Evolutionary conservation across 495 filamentous ascomycete genomes (phyloP).

Genomic region (Penicillium taxi): DNA sequence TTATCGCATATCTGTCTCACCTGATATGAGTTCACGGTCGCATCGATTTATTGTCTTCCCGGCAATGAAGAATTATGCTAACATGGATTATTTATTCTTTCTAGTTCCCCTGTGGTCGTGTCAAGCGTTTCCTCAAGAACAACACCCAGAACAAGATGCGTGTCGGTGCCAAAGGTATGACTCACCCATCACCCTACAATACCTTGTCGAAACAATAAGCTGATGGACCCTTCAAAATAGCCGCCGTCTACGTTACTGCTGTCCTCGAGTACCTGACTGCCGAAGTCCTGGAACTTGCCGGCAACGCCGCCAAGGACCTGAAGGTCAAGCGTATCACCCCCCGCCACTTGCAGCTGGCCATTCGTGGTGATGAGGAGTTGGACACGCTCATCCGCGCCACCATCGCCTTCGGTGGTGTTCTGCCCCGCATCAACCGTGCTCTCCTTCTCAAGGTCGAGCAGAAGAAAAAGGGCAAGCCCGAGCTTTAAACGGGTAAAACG

Average conservation of each 20-base stretch:
- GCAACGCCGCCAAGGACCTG: conserved; percentile 97
- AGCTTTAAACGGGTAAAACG: conserved; percentile 26
- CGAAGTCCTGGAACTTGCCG: conserved; percentile 95
- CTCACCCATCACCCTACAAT: no score
- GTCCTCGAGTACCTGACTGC: conserved; percentile 97
- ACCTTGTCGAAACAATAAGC: no score
- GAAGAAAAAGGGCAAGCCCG: conserved; percentile 89
- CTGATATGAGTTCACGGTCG: not conserved
- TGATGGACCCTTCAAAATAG: no score
- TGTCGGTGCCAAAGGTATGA: conserved; percentile 83
- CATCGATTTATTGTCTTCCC: no score
- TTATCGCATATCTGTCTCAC: conserved; percentile 12
- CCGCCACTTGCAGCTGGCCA: conserved; percentile 94
- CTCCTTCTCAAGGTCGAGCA: conserved; percentile 97
- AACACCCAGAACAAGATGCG: conserved; percentile 99
- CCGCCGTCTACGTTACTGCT: conserved; percentile 95
- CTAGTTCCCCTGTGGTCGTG: conserved; percentile 98
- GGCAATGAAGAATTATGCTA: no score
- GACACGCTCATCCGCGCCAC: conserved; percentile 96
- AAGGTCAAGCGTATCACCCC: conserved; percentile 99
- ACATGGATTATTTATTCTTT: conserved; percentile 3
- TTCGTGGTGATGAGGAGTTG: conserved; percentile 96
- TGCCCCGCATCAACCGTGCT: conserved; percentile 98
- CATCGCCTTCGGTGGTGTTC: conserved; percentile 95
- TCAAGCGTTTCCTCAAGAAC: conserved; percentile 99